phyloP scores from a whole-genome alignment of 2,329 filamentous ascomycete genomes.

The Emmonsiellopsis sp. region DNA sequence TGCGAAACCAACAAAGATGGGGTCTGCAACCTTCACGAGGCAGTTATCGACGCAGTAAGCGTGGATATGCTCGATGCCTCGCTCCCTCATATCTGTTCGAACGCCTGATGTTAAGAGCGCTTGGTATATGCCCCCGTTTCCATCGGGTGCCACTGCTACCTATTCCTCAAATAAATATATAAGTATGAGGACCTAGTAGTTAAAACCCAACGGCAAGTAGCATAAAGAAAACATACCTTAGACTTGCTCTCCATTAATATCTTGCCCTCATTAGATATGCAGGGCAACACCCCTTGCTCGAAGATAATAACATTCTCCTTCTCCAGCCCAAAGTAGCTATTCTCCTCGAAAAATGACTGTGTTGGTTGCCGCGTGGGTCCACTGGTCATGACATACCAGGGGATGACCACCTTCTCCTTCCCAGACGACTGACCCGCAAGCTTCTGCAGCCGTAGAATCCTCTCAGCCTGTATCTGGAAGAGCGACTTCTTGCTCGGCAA shows the following conservation, averaged over 20 bases:
- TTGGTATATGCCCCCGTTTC: conserved; percentile 94
- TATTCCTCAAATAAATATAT: conserved; percentile 17
- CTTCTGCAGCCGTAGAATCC: conserved; percentile 77
- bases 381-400: conserved; percentile 99
- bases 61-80: conserved; percentile 90
- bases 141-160: conserved; percentile 90
- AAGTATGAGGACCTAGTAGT: background rate
- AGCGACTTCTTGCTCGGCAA: conserved; percentile 87
- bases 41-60: conserved; percentile 99
- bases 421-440: conserved; percentile 65
- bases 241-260: conserved; percentile 87
- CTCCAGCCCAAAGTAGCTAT: conserved; percentile 83
- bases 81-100: conserved; percentile 76
- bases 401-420: conserved; percentile 57
- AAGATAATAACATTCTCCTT: conserved; percentile 85
- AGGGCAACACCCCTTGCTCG: conserved; percentile 92
- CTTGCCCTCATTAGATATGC: conserved; percentile 95
- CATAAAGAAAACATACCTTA: conserved; percentile 44
- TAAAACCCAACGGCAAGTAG: background rate
- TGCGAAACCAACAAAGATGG: conserved; percentile 88
- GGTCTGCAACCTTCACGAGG: conserved; percentile 96
- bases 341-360: conserved; percentile 83
- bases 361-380: conserved; percentile 86
- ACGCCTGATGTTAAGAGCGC: conserved; percentile 74
- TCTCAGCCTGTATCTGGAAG: conserved; percentile 95